Evolutionary conservation across 257 asterid genomes (phyloP).

Genomic region (Fraxinus quadrangulata): DNA sequence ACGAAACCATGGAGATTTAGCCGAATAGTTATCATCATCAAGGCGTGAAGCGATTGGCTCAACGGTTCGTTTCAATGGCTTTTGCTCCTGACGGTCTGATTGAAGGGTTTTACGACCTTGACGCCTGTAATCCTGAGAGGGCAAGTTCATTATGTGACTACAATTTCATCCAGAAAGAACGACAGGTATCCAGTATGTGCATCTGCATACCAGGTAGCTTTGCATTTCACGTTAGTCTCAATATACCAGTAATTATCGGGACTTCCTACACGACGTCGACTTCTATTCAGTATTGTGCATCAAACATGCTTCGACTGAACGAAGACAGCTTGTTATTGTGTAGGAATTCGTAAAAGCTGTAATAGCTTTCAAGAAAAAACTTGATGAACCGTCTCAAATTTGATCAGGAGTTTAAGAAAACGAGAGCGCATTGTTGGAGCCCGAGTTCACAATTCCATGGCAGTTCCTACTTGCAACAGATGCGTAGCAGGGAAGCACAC

Average conservation of each 20-base stretch:
- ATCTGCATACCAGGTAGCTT: conserved; percentile 53
- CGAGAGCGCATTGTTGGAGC: conserved; percentile 39
- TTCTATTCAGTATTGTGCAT: not conserved
- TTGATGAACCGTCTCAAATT: conserved; percentile 34
- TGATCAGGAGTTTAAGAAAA: conserved; percentile 43
- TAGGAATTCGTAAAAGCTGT: conserved; percentile 78
- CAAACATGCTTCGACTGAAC: not conserved
- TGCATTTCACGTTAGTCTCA: not conserved
- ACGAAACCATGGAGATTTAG: conserved; percentile 45
- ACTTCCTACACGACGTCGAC: too few species aligned
- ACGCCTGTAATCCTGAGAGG: conserved; percentile 78
- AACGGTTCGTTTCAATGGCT: conserved; percentile 81
- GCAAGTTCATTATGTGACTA: conserved; percentile 81
- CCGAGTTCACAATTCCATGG: not conserved
- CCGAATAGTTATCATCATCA: conserved; percentile 93
- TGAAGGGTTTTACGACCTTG: conserved; percentile 87
- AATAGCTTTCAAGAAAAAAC: conserved; percentile 61
- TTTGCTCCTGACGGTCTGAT: conserved; percentile 80
- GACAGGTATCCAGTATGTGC: conserved; percentile 84
- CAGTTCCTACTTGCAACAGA: not conserved
- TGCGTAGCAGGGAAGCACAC: too few species aligned
- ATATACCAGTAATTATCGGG: too few species aligned
- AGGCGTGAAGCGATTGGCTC: conserved; percentile 83
- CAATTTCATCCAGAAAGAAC: conserved; percentile 92
- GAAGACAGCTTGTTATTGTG: not conserved